phyloP scores from a whole-genome alignment of 2,329 filamentous ascomycete genomes.

The Phialocephala subalpina region DNA sequence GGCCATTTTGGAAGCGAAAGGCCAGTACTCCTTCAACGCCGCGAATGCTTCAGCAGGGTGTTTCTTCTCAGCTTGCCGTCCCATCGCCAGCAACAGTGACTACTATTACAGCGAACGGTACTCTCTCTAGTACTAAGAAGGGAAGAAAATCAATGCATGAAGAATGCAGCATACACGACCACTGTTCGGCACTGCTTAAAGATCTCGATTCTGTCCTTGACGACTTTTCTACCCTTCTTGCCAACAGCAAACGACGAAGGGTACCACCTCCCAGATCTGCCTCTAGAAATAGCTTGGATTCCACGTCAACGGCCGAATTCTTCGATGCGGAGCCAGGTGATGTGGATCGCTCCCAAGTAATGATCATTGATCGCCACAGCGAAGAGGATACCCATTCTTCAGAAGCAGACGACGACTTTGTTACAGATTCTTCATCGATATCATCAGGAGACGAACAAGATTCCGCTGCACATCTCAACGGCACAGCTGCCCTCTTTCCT shows the following conservation, averaged over 20 bases:
- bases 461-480: conserved; percentile 53
- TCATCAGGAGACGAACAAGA: conserved; percentile 66
- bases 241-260: conserved; percentile 81
- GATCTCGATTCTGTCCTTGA: conserved; percentile 85
- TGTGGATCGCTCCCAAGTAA: conserved; percentile 66
- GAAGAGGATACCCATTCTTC: conserved; percentile 70
- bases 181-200: conserved; percentile 82
- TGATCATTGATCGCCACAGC: conserved; percentile 77
- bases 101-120: conserved; percentile 35
- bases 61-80: conserved; percentile 41
- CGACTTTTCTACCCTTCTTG: conserved; percentile 81
- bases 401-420: conserved; percentile 60
- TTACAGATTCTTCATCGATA: conserved; percentile 61
- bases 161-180: conserved; percentile 77
- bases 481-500: conserved; percentile 79
- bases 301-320: conserved; percentile 85
- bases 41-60: conserved; percentile 35
- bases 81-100: conserved; percentile 36
- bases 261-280: conserved; percentile 61
- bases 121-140: conserved; percentile 29
- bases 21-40: conserved; percentile 54
- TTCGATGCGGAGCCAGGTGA: conserved; percentile 86
- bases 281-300: conserved; percentile 75
- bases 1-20: conserved; percentile 93
- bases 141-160: conserved; percentile 49